These are phyloP conservation scores for Diplodia scrobiculata DNA, from an alignment of 2,329 filamentous ascomycete genomes.

Conservation along the genomic window DNA sequence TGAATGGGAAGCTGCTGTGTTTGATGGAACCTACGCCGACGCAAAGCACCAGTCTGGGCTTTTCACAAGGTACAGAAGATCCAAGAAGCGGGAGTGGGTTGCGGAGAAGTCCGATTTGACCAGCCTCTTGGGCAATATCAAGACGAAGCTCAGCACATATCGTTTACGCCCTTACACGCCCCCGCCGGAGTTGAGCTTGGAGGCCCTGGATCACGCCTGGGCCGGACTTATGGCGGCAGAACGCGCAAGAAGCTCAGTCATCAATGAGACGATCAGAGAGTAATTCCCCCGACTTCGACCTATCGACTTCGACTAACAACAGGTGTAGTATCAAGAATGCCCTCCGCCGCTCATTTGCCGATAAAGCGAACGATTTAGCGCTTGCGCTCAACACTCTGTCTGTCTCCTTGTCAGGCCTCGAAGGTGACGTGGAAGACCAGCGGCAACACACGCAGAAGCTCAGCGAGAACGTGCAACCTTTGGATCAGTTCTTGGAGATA, in stretches of 20 bases:
- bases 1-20: conserved; percentile 75
- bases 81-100: conserved; percentile 91
- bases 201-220: conserved; percentile 83
- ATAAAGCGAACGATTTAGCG: conserved; percentile 98
- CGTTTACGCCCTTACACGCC: conserved; percentile 88
- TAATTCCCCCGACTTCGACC: conserved; percentile 46
- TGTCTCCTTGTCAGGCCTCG: conserved; percentile 90
- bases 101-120: conserved; percentile 96
- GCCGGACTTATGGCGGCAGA: conserved; percentile 75
- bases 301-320: conserved; percentile 37
- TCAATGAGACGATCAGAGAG: conserved; percentile 98
- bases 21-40: conserved; percentile 89
- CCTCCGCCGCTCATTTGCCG: conserved; percentile 86
- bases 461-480: conserved; percentile 78
- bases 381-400: conserved; percentile 93
- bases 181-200: conserved; percentile 77
- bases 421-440: conserved; percentile 96
- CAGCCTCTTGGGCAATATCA: conserved; percentile 93
- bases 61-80: conserved; percentile 87
- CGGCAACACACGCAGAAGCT: conserved; percentile 82
- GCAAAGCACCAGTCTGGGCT: conserved; percentile 82
- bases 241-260: conserved; percentile 84
- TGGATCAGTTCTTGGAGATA: conserved; percentile 87
- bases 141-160: conserved; percentile 96
- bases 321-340: conserved; percentile 81